Evolutionary conservation across 2,329 filamentous ascomycete species (phyloP).

Genomic region (Ophiostoma sp.): DNA sequence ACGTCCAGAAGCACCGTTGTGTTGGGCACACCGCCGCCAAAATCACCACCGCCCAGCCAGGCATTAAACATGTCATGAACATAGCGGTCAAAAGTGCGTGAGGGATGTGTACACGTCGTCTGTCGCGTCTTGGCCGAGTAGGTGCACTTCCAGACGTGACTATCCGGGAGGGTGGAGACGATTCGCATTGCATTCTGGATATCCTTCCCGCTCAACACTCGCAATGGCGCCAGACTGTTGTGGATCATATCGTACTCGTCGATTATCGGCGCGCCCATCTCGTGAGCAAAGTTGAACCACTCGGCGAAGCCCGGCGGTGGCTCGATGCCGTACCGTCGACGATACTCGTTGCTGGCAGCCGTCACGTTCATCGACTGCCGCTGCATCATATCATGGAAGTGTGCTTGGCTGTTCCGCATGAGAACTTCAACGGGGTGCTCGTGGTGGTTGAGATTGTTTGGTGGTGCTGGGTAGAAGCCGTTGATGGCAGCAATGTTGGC

Average conservation of each 20-base stretch:
- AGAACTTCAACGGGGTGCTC: constrained; percentile 15
- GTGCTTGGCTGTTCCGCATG: background rate
- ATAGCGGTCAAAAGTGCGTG: constrained; percentile 39
- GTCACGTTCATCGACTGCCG: constrained; percentile 30
- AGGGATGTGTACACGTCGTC: constrained; percentile 40
- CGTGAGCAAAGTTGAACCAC: constrained; percentile 39
- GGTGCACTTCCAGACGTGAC: constrained; percentile 21
- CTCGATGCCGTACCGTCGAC: constrained; percentile 43
- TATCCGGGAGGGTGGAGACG: background rate
- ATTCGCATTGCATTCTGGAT: constrained; percentile 7
- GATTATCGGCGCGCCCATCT: constrained; percentile 23
- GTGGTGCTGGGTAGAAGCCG: background rate
- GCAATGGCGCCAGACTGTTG: background rate
- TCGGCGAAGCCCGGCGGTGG: constrained; percentile 49
- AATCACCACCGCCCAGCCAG: constrained; percentile 30
- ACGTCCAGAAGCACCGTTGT: constrained; percentile 12
- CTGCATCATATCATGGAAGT: background rate
- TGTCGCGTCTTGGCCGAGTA: constrained; percentile 28
- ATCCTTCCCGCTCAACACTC: constrained; percentile 11
- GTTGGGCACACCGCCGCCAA: constrained; percentile 28
- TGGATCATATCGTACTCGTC: constrained; percentile 28
- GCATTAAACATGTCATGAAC: constrained; percentile 38
- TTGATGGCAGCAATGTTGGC: background rate
- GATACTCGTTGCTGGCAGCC: constrained; percentile 45
- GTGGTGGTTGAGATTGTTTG: background rate